A percentile compares a stretch with the other conserved stretches of the same genome.
phyloP scores from a whole-genome alignment of 345 rosid genomes.

The Limnanthes douglasii region DNA sequence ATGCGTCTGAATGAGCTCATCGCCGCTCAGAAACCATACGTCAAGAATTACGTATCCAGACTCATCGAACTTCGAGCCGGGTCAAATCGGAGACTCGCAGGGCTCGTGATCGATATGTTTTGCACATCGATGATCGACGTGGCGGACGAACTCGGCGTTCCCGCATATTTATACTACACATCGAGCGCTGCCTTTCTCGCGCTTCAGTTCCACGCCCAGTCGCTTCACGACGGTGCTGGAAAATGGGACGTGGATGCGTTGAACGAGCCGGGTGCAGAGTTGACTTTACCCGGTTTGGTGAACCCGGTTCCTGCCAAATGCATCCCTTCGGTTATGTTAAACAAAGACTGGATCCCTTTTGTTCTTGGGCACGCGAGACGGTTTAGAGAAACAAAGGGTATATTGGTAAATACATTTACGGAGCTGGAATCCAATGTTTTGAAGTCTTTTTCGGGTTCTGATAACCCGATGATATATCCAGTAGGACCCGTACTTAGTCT shows the following conservation, averaged over 20 bases:
- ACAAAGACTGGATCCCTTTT: conserved; percentile 2
- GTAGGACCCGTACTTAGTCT: conserved; percentile 36
- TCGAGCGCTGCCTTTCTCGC: conserved; percentile 27
- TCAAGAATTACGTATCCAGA: conserved; percentile 12
- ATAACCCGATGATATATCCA: conserved; percentile 14
- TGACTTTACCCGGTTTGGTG: conserved; percentile 12
- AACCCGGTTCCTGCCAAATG: conserved; percentile 20
- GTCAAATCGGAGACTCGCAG: conserved; percentile 12
- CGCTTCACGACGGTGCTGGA: conserved; percentile 6
- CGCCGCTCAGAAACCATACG: too few species aligned
- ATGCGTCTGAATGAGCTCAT: too few species aligned
- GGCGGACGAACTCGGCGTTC: conserved; percentile 28
- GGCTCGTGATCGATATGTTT: conserved; percentile 36
- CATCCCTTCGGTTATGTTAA: conserved; percentile 12
- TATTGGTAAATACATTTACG: conserved; percentile 19
- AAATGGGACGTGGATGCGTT: too few species aligned
- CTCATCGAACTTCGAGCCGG: conserved; percentile 8
- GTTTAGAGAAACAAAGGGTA: conserved; percentile 15
- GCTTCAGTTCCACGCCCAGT: conserved; percentile 5
- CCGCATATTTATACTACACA: conserved; percentile 37
- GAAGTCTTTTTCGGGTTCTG: conserved; percentile 3
- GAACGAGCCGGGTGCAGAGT: too few species aligned
- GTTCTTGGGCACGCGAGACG: conserved; percentile 9
- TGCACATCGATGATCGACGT: conserved; percentile 28
- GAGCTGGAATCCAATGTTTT: conserved; percentile 24